Conservation (phyloP, 1,284 basidiomycete genomes). For the Papiliotrema flavescens region DNA sequence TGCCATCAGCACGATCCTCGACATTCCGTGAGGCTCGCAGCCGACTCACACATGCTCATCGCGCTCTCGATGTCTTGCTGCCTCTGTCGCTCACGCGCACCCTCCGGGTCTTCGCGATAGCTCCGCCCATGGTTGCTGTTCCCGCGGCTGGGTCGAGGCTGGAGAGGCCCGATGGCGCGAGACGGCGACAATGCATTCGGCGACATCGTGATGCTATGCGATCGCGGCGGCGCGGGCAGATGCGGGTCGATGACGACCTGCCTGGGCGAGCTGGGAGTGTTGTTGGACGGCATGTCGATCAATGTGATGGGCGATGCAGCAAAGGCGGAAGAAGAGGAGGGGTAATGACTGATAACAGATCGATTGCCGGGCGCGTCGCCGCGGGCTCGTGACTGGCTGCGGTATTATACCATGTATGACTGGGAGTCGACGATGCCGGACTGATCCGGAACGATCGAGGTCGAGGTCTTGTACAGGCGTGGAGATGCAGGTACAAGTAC, state of each 20-base stretch:
- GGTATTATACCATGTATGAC: too few relatives aligned
- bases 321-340: background rate
- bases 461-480: too few relatives aligned
- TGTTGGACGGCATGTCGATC: too few relatives aligned
- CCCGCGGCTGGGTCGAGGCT: background rate
- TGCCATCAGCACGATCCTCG: background rate
- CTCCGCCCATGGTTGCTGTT: slow-evolving; percentile 2
- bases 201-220: slow-evolving; percentile 16
- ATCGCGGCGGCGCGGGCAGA: slow-evolving; percentile 14
- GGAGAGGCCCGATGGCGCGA: slow-evolving; percentile 17
- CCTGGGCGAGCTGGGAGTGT: slow-evolving; percentile 25
- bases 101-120: slow-evolving; percentile 23
- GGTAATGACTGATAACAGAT: background rate
- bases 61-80: slow-evolving; percentile 47
- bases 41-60: slow-evolving; percentile 44
- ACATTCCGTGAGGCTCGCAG: background rate
- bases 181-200: slow-evolving; percentile 26
- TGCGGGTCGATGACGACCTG: slow-evolving; percentile 26
- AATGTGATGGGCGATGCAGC: slow-evolving; percentile 8
- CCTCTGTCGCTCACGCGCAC: slow-evolving; percentile 37
- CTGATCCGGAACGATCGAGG: too few relatives aligned
- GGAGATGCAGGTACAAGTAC: too few relatives aligned
- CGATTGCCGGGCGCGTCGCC: too few relatives aligned
- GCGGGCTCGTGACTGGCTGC: too few relatives aligned
- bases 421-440: too few relatives aligned